phyloP scores from a whole-genome alignment of 208 protist species.

The Leishmania gerbilli region DNA sequence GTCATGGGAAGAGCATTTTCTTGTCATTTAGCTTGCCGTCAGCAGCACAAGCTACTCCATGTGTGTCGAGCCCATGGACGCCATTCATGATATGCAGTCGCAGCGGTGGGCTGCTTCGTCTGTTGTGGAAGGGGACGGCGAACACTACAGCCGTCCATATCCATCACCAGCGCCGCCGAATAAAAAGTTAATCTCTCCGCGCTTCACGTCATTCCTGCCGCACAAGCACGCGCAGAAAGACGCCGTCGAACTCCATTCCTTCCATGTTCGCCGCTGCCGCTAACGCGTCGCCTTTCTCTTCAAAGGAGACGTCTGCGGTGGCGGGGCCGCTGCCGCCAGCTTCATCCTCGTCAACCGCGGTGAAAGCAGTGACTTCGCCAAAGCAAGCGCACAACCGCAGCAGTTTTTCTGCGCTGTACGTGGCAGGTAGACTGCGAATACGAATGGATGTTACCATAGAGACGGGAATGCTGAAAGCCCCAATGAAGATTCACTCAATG shows the following conservation, averaged over 20 bases:
- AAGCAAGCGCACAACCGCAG: constrained; percentile 74
- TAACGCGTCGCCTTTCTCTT: constrained; percentile 59
- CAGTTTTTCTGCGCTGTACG: constrained; percentile 50
- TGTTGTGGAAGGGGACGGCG: no score
- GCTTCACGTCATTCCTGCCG: constrained; percentile 17
- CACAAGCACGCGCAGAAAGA: constrained; percentile 52
- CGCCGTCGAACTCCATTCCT: constrained; percentile 70
- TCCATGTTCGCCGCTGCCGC: constrained; percentile 70
- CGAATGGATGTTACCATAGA: constrained; percentile 54
- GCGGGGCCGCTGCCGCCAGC: not conserved
- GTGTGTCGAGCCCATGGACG: not conserved
- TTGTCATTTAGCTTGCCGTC: not conserved
- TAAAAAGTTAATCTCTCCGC: not conserved
- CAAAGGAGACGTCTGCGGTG: constrained; percentile 47
- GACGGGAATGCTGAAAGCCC: constrained; percentile 4
- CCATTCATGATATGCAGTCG: not conserved
- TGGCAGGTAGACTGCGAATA: constrained; percentile 42
- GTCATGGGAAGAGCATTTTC: not conserved
- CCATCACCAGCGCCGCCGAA: not conserved
- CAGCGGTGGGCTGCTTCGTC: not conserved
- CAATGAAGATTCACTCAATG: not conserved
- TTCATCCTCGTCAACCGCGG: constrained; percentile 9
- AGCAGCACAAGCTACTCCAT: not conserved
- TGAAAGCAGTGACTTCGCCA: constrained; percentile 60
- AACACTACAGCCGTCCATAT: no score